Evolutionary conservation across 202 grass and related monocot species (phyloP).

Genomic region (Carex sylvatica): DNA sequence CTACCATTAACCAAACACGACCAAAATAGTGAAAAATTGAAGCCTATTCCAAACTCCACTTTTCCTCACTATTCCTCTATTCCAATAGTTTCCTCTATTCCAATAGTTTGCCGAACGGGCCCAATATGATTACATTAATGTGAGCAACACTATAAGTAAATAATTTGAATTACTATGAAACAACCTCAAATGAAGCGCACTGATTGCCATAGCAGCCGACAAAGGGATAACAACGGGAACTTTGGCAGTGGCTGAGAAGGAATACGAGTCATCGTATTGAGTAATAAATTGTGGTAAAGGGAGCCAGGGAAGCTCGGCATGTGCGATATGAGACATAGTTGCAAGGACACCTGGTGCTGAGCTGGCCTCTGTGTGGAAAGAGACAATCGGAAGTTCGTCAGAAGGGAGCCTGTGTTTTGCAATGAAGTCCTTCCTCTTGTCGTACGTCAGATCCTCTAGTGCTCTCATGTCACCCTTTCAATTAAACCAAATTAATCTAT

Average conservation of each 20-base stretch:
- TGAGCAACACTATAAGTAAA: background rate
- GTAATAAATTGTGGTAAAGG: constrained; percentile 47
- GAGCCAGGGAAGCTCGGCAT: constrained; percentile 64
- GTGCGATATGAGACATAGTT: constrained; percentile 61
- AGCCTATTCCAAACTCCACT: no score
- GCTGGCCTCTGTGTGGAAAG: constrained; percentile 88
- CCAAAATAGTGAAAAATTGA: no score
- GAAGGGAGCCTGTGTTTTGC: constrained; percentile 58
- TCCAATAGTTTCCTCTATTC: no score
- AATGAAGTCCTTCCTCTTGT: constrained; percentile 80
- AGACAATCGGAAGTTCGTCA: constrained; percentile 66
- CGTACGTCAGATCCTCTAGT: constrained; percentile 81
- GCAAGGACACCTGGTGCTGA: constrained; percentile 50
- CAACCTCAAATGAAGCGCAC: constrained; percentile 57
- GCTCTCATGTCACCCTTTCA: constrained; percentile 80
- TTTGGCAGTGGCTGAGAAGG: constrained; percentile 34
- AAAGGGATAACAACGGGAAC: constrained; percentile 63
- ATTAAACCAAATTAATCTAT: background rate
- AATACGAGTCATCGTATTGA: constrained; percentile 33
- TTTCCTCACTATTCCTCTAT: no score
- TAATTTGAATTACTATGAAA: constrained; percentile 3
- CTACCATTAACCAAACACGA: no score
- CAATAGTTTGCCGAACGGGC: no score
- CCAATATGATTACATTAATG: background rate
- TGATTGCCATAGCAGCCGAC: constrained; percentile 60